Conservation (phyloP, 176 grass and related monocot genomes). For the Elymus sibiricus region DNA sequence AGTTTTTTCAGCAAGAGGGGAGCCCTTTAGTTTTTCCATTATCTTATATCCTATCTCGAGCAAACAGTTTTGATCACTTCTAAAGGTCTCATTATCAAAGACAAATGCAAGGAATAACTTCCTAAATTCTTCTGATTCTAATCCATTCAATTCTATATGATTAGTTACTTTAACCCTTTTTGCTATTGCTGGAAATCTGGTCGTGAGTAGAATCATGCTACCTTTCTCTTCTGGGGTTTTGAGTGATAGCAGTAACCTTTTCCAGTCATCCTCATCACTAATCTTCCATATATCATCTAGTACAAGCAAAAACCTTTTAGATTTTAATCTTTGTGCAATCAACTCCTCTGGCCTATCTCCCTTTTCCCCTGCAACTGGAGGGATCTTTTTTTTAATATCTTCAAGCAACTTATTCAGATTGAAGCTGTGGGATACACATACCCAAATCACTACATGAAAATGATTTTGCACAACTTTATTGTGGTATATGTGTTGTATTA, state of each 20-base stretch:
- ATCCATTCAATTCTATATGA: background rate
- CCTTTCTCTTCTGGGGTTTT: background rate
- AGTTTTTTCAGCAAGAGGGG: no score
- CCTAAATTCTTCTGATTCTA: background rate
- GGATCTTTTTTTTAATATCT: background rate
- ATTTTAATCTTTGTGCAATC: background rate
- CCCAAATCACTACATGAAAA: no score
- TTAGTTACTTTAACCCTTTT: background rate
- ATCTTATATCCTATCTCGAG: no score
- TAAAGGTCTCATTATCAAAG: background rate
- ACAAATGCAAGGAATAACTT: background rate
- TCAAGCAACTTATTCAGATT: background rate
- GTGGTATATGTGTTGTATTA: slow-evolving; percentile 17
- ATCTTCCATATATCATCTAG: slow-evolving; percentile 29
- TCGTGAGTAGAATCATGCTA: slow-evolving; percentile 12
- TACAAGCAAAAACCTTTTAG: background rate
- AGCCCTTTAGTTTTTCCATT: no score
- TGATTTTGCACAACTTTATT: background rate
- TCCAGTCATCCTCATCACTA: background rate
- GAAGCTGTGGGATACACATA: no score
- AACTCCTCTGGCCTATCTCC: background rate
- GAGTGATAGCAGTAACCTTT: background rate
- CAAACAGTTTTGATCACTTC: background rate
- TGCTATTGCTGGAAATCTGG: background rate
- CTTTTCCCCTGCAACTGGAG: background rate